Evolutionary conservation across 202 grass and related monocot species (phyloP), one percentile per base, ranked within the genome.

Genomic region (Sporobolus alterniflorus): DNA sequence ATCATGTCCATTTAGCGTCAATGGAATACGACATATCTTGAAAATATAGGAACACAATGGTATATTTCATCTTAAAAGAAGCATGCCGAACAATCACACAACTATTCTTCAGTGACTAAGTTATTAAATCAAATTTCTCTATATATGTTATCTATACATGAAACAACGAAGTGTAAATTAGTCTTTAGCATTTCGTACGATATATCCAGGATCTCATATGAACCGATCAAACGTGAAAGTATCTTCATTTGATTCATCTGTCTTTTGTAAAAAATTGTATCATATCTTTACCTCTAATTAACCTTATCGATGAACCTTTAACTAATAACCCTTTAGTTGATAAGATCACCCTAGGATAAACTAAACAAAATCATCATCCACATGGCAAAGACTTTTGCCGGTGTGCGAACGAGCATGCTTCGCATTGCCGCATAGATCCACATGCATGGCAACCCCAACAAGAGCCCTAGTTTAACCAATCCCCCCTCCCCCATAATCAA

Each of bases 381-480:
- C 39, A 43, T 73, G 79, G 36, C 29, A 66, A 66, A 31, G 47
- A 39, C 29, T 63, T 40, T 70, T 32, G 25, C 6, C 73, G 51
- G 31, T 4, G 41, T 52, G 51, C 39, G 4, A 47, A 36, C 72
- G 11, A 47, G 63, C 73, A 13, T 51, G 55, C 56, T 46, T 82
- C 14, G 64, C 67, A 34, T 50, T 76, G 33, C 44, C 16, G 32
- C 32, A 41, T 67, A 76, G 61, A 68, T n/a, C n/a, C n/a, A n/a
- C 78, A 88, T 83, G 66, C 83, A 5, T 8, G 1, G 60, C 50
- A 8, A 24, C 28, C 67, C 77, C 77, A 60, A 32, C 10, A 20
- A 11, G 12, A 21, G 15, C 22, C 3, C 24, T 33, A 21, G 31
- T 29, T 18, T n/a, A n/a, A n/a, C n/a, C n/a, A n/a, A n/a, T n/a